Percentiles rank a stretch among this genome's conserved stretches.
phyloP scores from a whole-genome alignment of 768 basidiomycete genomes.

The Kwoniella shandongensis region DNA sequence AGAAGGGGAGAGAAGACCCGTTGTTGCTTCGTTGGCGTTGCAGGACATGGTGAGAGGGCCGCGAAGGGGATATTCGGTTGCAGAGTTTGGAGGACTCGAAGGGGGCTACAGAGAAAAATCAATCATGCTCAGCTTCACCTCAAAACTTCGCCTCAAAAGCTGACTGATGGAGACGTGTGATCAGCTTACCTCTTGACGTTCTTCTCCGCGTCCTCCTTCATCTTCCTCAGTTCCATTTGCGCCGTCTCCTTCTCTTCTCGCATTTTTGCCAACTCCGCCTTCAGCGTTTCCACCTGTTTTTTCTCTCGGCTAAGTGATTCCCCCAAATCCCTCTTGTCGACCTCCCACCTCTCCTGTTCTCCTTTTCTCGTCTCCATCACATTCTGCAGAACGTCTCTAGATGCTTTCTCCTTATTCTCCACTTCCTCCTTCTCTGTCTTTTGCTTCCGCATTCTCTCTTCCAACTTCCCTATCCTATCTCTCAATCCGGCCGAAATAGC shows the following conservation, averaged over 20 bases:
- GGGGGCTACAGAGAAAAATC: constrained; percentile 2
- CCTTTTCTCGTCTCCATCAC: background rate
- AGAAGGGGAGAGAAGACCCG: constrained; percentile 7
- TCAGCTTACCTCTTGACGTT: constrained; percentile 9
- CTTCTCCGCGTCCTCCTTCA: constrained; percentile 7
- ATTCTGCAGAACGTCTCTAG: background rate
- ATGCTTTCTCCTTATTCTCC: constrained; percentile 7
- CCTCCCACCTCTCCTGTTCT: background rate
- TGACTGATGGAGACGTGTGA: no score
- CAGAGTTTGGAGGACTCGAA: constrained; percentile 11
- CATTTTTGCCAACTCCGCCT: background rate
- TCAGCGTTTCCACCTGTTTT: background rate
- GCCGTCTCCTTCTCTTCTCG: background rate
- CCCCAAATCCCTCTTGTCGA: constrained; percentile 7
- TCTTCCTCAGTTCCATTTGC: background rate
- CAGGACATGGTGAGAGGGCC: background rate
- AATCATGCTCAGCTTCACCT: background rate
- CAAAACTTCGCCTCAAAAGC: no score
- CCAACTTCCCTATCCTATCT: constrained; percentile 40
- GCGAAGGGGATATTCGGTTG: constrained; percentile 11
- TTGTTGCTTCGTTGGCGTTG: constrained; percentile 14
- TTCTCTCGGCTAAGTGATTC: background rate
- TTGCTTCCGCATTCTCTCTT: constrained; percentile 20
- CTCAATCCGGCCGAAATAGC: constrained; percentile 32
- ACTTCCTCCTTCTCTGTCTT: constrained; percentile 9